Evolutionary conservation across 2,329 filamentous ascomycete species (phyloP).

Genomic region (Cercospora citrullina): DNA sequence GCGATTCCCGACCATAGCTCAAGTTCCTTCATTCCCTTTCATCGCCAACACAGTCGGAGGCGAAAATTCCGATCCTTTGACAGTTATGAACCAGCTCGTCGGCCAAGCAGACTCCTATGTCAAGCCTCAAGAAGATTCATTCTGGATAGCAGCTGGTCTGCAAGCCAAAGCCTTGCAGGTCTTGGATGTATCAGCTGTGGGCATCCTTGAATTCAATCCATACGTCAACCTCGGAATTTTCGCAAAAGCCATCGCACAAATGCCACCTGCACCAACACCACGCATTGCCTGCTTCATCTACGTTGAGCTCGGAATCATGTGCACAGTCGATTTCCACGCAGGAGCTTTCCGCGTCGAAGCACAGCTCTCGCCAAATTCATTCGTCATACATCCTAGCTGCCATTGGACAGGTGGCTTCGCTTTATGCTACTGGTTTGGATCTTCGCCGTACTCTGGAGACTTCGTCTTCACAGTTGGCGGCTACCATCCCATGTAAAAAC

Average conservation of each 20-base stretch:
- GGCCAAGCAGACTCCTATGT: neutral
- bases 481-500: neutral
- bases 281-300: neutral
- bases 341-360: conserved; percentile 9
- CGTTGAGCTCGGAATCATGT: conserved; percentile 9
- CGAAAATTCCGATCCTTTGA: neutral
- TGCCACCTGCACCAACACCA: conserved; percentile 6
- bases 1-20: conserved; percentile 7
- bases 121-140: conserved; percentile 8
- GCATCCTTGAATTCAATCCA: conserved; percentile 7
- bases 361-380: conserved; percentile 13
- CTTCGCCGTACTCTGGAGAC: neutral
- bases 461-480: neutral
- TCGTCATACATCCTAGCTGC: conserved; percentile 10
- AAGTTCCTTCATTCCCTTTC: conserved; percentile 17
- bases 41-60: conserved; percentile 3
- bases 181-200: conserved; percentile 5
- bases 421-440: neutral
- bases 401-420: neutral
- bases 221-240: conserved; percentile 17
- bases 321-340: conserved; percentile 6
- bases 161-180: conserved; percentile 12
- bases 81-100: conserved; percentile 9
- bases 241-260: conserved; percentile 13
- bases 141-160: conserved; percentile 19